Base-by-base conservation (phyloP, 2,329 filamentous ascomycete genomes). In the Dryadomyces quercus-mongolicae region DNA sequence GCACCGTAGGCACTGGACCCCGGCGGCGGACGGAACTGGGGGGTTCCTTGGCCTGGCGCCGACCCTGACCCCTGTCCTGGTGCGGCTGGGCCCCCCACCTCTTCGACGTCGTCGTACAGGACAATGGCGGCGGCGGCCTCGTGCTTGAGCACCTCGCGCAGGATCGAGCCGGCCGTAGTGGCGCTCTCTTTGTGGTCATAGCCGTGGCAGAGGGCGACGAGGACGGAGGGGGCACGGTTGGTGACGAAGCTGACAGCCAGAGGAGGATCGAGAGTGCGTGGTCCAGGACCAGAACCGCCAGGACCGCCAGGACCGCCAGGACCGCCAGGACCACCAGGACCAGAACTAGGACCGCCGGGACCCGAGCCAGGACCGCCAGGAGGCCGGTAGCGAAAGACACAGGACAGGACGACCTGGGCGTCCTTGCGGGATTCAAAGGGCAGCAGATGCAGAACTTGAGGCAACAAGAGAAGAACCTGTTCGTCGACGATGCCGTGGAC, bases 381-480 rank as follows among this genome's bases (percentile, higher is more conserved):
- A 75, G 86, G 86, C 59, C 88, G 87, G 74, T 93, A 96, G 60
- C 91, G 88, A 67, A 96, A 89, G 61, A 94, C 86, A 68, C 92
- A 93, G 44, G 90, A 95, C 72, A 97, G 93, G 66, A 96, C 93
- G 59, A 93, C 88, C 67, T 96, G 92, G 13, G 88, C 88, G 66
- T 96, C 92, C 74, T 96, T 97, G 64, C 92, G 85, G 42, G 91
- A 88, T 73, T 98, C 93, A 73, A 98, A 98, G 0, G 92, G 90
- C 5, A 98, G 79, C 52, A 85, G 81, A 69, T 88, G 83, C 48
- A 98, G 85, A 65, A 86, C 86, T 57, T 84, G 78, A 20, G 92
- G 89, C 55, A 98, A 84, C 52, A 87, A 76, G 62, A 87, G 87
- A 46, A 98, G 82, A 8, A 98, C 77, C 67, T 95, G 90, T 71